Base-by-base conservation (phyloP, 352 stramenopile genomes). In the Phytopythium aichiense region DNA sequence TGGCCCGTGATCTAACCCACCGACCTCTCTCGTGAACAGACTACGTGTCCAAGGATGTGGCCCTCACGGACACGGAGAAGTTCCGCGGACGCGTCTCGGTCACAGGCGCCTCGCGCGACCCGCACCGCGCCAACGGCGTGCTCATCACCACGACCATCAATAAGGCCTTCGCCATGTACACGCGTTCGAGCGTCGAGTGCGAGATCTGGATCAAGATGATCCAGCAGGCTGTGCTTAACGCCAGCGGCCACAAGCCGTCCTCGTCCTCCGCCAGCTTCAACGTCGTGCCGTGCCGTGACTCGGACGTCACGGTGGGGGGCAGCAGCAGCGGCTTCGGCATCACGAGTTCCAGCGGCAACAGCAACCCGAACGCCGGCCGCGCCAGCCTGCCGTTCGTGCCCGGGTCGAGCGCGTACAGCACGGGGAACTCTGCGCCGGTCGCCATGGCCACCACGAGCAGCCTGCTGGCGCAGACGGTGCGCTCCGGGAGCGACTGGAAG, bases 201-300 rank as follows among this genome's bases (percentile, higher is more conserved):
- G 84, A 94, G 52, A 82, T 94, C 59, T 94, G 86, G 86, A 68
- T 93, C 62, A 81, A 81, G 60, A 94, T 94, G 86, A 72, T 94
- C 60, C 77, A 89, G 61, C 83, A 92, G 61, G 77, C 86, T 1
- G 84, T 94, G 30, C 64, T 72, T 52, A 87, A 90, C 62, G 64
- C 65, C 31, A 73, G 65, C 37, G 54, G 35, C 37, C 66, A 73
- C 43, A 91, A 91, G 56, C 76, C 81, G 0, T 49, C 54, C 22
- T 76, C 74, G 6, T 65, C 76, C 4, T 65, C 62, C 16, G 64
- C 77, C 52, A 89, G 78, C 63, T 79, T 80, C 51, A 88, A 74
- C 57, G 68, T 73, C 5, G 79, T 73, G 2, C 77, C 75, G 42
- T 72, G 70, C 42, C 76, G 82, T 3, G 80, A 89, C 64, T 92